Percentiles rank a stretch among this genome's conserved stretches.
Evolutionary conservation across 805 yeast genomes (phyloP).

Genomic region (Pichia ethanolica): DNA sequence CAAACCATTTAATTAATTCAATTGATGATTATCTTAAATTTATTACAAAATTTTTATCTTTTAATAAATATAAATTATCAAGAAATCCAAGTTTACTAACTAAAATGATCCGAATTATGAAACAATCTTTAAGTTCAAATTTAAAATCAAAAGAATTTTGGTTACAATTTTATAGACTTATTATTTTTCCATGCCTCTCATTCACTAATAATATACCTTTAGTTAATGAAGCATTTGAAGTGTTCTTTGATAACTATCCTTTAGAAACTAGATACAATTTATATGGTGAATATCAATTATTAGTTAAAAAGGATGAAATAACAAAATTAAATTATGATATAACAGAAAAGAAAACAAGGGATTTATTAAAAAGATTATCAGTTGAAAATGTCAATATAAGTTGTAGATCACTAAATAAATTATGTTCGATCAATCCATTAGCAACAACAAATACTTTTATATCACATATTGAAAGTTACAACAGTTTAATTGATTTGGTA

Average conservation of each 20-base stretch:
- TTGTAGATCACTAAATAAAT: constrained; percentile 65
- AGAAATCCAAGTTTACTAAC: constrained; percentile 40
- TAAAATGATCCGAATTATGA: constrained; percentile 56
- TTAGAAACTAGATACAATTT: constrained; percentile 62
- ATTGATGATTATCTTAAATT: constrained; percentile 38
- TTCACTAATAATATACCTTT: constrained; percentile 51
- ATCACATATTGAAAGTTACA: constrained; percentile 85
- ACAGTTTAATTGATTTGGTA: constrained; percentile 70
- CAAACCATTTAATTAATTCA: constrained; percentile 31
- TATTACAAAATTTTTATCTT: constrained; percentile 36
- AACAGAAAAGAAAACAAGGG: constrained; percentile 75
- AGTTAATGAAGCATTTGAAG: constrained; percentile 49
- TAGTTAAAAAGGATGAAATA: constrained; percentile 47
- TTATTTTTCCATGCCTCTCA: constrained; percentile 55
- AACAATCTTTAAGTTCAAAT: constrained; percentile 1
- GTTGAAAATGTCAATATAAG: constrained; percentile 67
- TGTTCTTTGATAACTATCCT: constrained; percentile 44
- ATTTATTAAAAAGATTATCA: constrained; percentile 70
- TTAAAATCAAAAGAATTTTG: constrained; percentile 29
- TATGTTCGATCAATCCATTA: constrained; percentile 70
- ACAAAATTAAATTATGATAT: constrained; percentile 50
- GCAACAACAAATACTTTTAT: constrained; percentile 66
- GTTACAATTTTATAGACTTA: constrained; percentile 58
- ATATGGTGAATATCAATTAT: constrained; percentile 69
- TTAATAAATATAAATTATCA: constrained; percentile 50